A percentile compares a stretch with the other conserved stretches of the same genome.
Evolutionary conservation across 106 monocot species (phyloP).

Genomic region (Dioscorea alata): DNA sequence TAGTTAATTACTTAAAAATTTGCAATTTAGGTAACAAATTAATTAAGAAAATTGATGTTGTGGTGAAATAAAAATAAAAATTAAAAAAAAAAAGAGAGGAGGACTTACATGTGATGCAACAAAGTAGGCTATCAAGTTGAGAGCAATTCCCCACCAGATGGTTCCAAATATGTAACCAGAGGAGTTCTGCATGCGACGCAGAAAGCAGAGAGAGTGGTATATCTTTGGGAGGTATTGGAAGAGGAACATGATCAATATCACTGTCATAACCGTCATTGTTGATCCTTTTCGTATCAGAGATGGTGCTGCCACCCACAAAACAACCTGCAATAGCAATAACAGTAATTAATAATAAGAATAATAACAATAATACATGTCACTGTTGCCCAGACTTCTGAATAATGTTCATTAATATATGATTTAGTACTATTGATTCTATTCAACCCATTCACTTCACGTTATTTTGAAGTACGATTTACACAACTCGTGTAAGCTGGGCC

Average conservation of each 20-base stretch:
- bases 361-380: not conserved
- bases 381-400: not conserved
- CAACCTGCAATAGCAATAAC: conserved; percentile 24
- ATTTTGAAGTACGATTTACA: too few relatives aligned
- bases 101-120: conserved; percentile 67
- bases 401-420: too few relatives aligned
- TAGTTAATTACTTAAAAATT: too few relatives aligned
- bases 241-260: conserved; percentile 56
- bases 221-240: conserved; percentile 75
- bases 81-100: too few relatives aligned
- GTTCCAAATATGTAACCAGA: conserved; percentile 66
- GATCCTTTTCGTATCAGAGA: conserved; percentile 47
- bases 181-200: conserved; percentile 61
- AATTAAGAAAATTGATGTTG: too few relatives aligned
- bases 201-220: conserved; percentile 49
- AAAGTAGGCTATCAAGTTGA: conserved; percentile 70
- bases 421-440: too few relatives aligned
- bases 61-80: too few relatives aligned
- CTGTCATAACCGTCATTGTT: conserved; percentile 52
- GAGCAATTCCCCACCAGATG: conserved; percentile 73
- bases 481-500: too few relatives aligned
- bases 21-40: too few relatives aligned
- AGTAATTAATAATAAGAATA: not conserved
- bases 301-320: conserved; percentile 66
- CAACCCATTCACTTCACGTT: too few relatives aligned